Conservation (phyloP, 768 basidiomycete genomes). For the Podaxis mareebaensis region DNA sequence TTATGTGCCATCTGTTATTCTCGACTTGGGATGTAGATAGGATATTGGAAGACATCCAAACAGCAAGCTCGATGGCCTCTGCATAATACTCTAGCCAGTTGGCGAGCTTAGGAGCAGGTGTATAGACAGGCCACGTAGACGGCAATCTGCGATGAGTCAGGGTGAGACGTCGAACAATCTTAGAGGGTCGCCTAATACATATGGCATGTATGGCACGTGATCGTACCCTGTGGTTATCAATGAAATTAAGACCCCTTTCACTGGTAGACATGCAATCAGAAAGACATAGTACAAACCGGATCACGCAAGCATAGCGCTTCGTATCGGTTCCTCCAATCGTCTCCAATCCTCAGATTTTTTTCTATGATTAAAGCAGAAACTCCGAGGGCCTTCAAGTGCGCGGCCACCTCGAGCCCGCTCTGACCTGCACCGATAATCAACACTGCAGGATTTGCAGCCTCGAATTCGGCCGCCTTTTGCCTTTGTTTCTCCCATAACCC, state of each 20-base stretch:
- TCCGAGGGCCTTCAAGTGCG: slow-evolving; percentile 56
- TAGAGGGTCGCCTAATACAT: slow-evolving; percentile 17
- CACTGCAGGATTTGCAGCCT: slow-evolving; percentile 48
- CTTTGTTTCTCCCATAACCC: slow-evolving; percentile 50
- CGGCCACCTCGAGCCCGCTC: slow-evolving; percentile 59
- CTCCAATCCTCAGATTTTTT: slow-evolving; percentile 51
- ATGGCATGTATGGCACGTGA: slow-evolving; percentile 11
- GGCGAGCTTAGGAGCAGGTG: slow-evolving; percentile 58
- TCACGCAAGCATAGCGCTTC: slow-evolving; percentile 57
- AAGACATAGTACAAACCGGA: slow-evolving; percentile 52
- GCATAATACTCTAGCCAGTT: slow-evolving; percentile 68
- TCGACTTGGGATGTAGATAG: slow-evolving; percentile 36
- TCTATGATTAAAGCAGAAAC: slow-evolving; percentile 59
- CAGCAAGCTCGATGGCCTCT: slow-evolving; percentile 56
- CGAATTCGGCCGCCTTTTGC: slow-evolving; percentile 39
- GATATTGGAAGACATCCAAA: slow-evolving; percentile 56
- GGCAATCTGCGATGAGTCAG: slow-evolving; percentile 44
- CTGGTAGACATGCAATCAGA: neutral
- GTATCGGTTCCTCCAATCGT: slow-evolving; percentile 65
- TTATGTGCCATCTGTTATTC: slow-evolving; percentile 47
- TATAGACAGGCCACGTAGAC: slow-evolving; percentile 55
- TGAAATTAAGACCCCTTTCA: neutral
- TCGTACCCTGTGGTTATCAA: slow-evolving; percentile 33
- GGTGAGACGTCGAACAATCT: neutral
- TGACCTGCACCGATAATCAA: slow-evolving; percentile 62